Evolutionary conservation across 768 basidiomycete species (phyloP), one percentile per base, ranked within the genome.

Genomic region (Xerocomellus intermedius): DNA sequence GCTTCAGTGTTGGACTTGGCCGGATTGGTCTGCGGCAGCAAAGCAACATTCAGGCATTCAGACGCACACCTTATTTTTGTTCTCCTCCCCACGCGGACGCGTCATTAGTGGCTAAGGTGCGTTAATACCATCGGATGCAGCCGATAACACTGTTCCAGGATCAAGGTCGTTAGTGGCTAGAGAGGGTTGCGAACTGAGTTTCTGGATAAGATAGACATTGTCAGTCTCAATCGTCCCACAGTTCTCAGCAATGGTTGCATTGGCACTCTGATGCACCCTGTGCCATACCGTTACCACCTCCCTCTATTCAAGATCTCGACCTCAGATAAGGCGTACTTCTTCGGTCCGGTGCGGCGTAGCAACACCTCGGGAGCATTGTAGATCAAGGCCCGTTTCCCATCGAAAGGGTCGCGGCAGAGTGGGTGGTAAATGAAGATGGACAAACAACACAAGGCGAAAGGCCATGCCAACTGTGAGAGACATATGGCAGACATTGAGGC

Each of bases 401-500:
- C 35, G 4, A 50, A 58, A 62, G 57, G 59, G 64, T 62, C 53
- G 52, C 54, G 64, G 56, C 41, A 60, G 48, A 26, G 35, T 22
- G 22, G 19, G 32, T 17, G 42, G 43, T 21, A 16, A 17, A 39
- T 14, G 38, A 48, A 19, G 33, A 19, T 21, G 19, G 39, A 5
- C 21, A 30, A 21, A 16, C 24, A 33, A 22, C 17, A 30, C 21
- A 26, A 9, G 32, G 35, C 14, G 9, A 44, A 45, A 24, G 17
- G 35, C 48, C 38, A 38, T 13, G 35, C 26, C 28, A 36, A 14
- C 19, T 42, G 22, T 21, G 46, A 30, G 35, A 50, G 50, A 49
- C 35, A 19, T 10, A 10, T 28, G 30, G 30, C 14, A 52, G 19
- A 37, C n/a, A 41, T 6, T 16, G 30, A 33, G 17, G 35, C 39